Evolutionary conservation across 441 rosid genomes (phyloP).

Genomic region (Aleurites moluccanus): DNA sequence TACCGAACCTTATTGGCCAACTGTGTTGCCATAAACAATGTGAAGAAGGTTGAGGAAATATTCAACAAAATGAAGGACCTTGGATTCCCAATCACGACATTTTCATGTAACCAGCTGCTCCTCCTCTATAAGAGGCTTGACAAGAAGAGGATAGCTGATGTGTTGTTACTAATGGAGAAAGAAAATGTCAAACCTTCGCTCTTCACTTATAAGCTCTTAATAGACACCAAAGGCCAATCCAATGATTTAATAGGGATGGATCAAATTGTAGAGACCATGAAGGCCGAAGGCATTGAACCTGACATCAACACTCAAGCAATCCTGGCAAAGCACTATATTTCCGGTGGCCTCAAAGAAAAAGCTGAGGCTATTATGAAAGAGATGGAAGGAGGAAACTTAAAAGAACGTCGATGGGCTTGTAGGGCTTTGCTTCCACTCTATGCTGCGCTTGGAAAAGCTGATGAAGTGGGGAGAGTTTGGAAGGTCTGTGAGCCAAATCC

Average conservation of each 20-base stretch:
- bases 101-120: slow-evolving; percentile 86
- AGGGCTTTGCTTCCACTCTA: slow-evolving; percentile 60
- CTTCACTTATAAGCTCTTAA: slow-evolving; percentile 65
- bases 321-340: slow-evolving; percentile 59
- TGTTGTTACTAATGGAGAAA: slow-evolving; percentile 81
- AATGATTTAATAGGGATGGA: slow-evolving; percentile 88
- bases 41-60: slow-evolving; percentile 58
- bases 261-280: slow-evolving; percentile 74
- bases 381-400: slow-evolving; percentile 73
- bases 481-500: slow-evolving; percentile 61
- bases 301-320: slow-evolving; percentile 46
- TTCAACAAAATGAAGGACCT: slow-evolving; percentile 82
- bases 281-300: slow-evolving; percentile 67
- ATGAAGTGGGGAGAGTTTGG: slow-evolving; percentile 81
- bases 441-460: slow-evolving; percentile 66
- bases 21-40: slow-evolving; percentile 44
- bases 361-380: slow-evolving; percentile 61
- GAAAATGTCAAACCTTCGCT: slow-evolving; percentile 73
- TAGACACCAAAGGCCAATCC: slow-evolving; percentile 66
- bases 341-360: slow-evolving; percentile 61
- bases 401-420: slow-evolving; percentile 48
- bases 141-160: slow-evolving; percentile 76
- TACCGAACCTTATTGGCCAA: slow-evolving; percentile 71
- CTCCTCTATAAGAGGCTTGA: slow-evolving; percentile 72
- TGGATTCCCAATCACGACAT: slow-evolving; percentile 56